Percentiles rank a stretch among this genome's conserved stretches.
phyloP scores from a whole-genome alignment of 2,329 filamentous ascomycete species.

The Aspergillus sp. region DNA sequence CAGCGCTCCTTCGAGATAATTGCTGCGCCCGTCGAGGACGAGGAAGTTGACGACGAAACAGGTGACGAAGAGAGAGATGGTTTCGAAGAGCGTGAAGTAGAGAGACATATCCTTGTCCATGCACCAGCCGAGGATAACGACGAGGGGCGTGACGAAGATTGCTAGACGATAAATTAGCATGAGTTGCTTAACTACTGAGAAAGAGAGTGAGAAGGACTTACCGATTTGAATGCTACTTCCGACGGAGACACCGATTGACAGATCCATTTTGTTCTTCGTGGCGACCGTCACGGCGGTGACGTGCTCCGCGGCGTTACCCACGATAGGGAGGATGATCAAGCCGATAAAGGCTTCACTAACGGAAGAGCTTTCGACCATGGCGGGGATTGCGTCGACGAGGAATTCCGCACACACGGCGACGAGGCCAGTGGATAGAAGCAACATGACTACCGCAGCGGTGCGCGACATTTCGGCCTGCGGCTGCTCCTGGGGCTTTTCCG shows the following conservation, averaged over 20 bases:
- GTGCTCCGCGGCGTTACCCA: slow-evolving; percentile 79
- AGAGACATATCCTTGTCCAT: slow-evolving; percentile 69
- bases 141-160: slow-evolving; percentile 73
- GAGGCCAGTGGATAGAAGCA: slow-evolving; percentile 55
- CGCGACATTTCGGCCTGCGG: slow-evolving; percentile 50
- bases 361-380: slow-evolving; percentile 59
- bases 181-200: not conserved
- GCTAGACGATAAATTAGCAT: slow-evolving; percentile 39
- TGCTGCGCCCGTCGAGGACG: slow-evolving; percentile 77
- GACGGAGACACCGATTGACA: slow-evolving; percentile 77
- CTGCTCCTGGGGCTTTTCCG: slow-evolving; percentile 17
- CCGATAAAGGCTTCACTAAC: slow-evolving; percentile 75
- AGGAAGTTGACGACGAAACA: slow-evolving; percentile 84
- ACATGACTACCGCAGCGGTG: slow-evolving; percentile 56
- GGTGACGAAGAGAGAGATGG: slow-evolving; percentile 74
- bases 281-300: slow-evolving; percentile 78
- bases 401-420: slow-evolving; percentile 68
- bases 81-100: slow-evolving; percentile 63
- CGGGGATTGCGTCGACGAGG: slow-evolving; percentile 71
- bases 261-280: slow-evolving; percentile 81
- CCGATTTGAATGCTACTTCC: slow-evolving; percentile 77
- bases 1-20: slow-evolving; percentile 76
- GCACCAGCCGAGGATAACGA: slow-evolving; percentile 77
- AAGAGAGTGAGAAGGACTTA: slow-evolving; percentile 11
- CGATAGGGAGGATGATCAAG: slow-evolving; percentile 72